These are phyloP conservation scores for Orbilia javanica DNA, from an alignment of 2,329 filamentous ascomycete species.

Conservation along the genomic window DNA sequence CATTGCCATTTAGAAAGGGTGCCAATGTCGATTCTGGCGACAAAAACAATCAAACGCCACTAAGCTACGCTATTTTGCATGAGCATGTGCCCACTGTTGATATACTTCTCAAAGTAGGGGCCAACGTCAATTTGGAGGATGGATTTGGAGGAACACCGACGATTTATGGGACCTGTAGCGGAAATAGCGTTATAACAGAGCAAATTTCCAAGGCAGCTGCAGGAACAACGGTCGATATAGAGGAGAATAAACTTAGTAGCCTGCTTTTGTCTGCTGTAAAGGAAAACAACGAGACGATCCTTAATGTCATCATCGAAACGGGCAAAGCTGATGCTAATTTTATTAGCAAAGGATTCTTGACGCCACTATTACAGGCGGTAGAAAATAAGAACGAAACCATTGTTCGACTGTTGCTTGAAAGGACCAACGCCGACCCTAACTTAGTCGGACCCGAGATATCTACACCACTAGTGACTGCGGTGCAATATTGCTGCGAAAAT, in stretches of 20 bases:
- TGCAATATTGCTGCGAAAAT: no score
- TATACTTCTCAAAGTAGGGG: background rate
- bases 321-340: background rate
- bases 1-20: background rate
- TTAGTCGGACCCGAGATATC: no score
- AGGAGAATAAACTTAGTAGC: background rate
- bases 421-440: no score
- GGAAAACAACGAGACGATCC: background rate
- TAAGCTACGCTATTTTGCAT: background rate
- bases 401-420: no score
- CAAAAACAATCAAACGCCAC: background rate
- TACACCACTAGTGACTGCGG: no score
- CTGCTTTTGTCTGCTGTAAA: background rate
- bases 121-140: background rate
- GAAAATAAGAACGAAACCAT: no score
- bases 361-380: no score
- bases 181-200: background rate
- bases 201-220: background rate
- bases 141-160: constrained; percentile 3
- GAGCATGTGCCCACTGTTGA: background rate
- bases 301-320: background rate
- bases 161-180: constrained; percentile 8
- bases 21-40: constrained; percentile 13
- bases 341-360: no score
- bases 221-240: no score